Conservation (phyloP, 306 rosid genomes). For the Begonia peltatifolia region DNA sequence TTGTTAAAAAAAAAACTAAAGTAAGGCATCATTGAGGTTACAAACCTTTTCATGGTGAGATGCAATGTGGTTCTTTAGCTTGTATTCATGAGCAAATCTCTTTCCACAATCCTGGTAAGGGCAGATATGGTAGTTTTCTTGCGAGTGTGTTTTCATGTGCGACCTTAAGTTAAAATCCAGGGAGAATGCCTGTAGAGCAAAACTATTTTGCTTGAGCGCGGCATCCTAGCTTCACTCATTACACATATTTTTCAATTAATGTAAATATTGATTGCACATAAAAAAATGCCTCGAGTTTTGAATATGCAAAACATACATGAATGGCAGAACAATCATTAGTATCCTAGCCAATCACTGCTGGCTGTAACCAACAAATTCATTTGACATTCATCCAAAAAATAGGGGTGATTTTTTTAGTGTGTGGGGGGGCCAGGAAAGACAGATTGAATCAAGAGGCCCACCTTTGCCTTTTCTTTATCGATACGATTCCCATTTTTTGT, state of each 20-base stretch:
- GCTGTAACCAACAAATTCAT: too few species aligned
- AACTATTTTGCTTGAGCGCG: neutral
- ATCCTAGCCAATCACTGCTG: too few species aligned
- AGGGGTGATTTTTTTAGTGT: too few species aligned
- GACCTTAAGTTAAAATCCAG: conserved; percentile 85
- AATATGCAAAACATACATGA: too few species aligned
- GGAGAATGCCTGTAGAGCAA: conserved; percentile 66
- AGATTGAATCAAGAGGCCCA: too few species aligned
- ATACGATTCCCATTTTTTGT: too few species aligned
- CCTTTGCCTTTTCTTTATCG: too few species aligned
- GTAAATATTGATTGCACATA: neutral
- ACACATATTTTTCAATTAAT: neutral
- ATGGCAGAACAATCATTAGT: too few species aligned
- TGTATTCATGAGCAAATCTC: conserved; percentile 97
- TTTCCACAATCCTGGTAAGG: conserved; percentile 89
- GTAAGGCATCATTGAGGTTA: neutral
- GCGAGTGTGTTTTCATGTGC: conserved; percentile 97
- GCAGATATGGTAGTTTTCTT: conserved; percentile 91
- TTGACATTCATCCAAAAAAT: too few species aligned
- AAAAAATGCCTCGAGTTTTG: conserved; percentile 1
- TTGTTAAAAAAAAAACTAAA: too few species aligned
- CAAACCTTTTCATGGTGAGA: conserved; percentile 93
- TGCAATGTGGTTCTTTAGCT: conserved; percentile 82
- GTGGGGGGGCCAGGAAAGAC: too few species aligned
- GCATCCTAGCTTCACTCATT: too few species aligned